Percentiles rank a stretch among this genome's conserved stretches.
These are phyloP conservation scores for Teratosphaeria destructans DNA, from an alignment of 2,329 filamentous ascomycete species.

Conservation along the genomic window DNA sequence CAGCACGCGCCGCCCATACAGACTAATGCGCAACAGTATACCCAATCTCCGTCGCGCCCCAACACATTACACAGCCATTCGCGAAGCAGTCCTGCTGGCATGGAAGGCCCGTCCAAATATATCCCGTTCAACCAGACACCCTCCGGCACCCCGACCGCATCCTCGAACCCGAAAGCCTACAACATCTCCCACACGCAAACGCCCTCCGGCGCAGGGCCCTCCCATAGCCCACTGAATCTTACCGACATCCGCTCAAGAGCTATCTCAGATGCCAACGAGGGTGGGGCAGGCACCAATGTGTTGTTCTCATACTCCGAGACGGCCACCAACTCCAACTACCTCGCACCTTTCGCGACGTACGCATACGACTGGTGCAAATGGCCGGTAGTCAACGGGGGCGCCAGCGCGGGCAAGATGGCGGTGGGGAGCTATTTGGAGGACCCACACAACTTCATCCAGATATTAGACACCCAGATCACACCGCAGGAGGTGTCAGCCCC, in stretches of 20 bases:
- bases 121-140: constrained; percentile 56
- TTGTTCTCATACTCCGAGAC: constrained; percentile 56
- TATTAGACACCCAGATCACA: constrained; percentile 74
- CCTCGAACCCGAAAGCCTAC: constrained; percentile 31
- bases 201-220: constrained; percentile 44
- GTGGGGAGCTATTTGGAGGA: constrained; percentile 95
- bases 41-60: constrained; percentile 51
- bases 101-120: constrained; percentile 43
- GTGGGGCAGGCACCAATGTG: constrained; percentile 47
- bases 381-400: constrained; percentile 58
- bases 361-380: constrained; percentile 99
- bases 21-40: constrained; percentile 49
- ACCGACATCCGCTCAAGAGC: constrained; percentile 83
- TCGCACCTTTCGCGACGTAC: constrained; percentile 91
- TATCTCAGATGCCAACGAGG: constrained; percentile 70
- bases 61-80: constrained; percentile 67
- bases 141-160: constrained; percentile 34
- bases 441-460: constrained; percentile 98
- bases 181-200: constrained; percentile 54
- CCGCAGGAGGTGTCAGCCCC: constrained; percentile 59
- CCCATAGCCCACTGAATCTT: constrained; percentile 81
- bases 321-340: constrained; percentile 75
- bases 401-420: constrained; percentile 83
- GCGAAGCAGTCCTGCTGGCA: constrained; percentile 65
- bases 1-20: constrained; percentile 31